phyloP scores from a whole-genome alignment of 129 eudicot genomes.

The Centrapalus pauciflorus region DNA sequence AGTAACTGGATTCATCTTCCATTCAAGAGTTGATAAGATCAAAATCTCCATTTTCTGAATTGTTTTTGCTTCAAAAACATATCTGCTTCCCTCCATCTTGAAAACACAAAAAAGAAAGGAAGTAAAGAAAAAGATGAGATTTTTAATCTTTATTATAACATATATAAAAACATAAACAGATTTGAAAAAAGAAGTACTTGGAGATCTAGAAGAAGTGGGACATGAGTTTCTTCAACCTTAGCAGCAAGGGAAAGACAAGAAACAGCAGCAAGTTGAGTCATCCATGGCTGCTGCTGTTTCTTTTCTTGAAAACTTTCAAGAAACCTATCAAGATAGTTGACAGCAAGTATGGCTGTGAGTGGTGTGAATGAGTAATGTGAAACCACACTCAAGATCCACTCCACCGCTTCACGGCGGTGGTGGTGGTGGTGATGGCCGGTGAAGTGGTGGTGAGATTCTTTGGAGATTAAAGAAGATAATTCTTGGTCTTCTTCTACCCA shows the following conservation, averaged over 20 bases:
- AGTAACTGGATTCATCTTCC: slow-evolving; percentile 91
- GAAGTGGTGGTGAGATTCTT: slow-evolving; percentile 37
- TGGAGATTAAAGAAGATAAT: slow-evolving; percentile 33
- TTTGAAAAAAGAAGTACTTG: slow-evolving; percentile 43
- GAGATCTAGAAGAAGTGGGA: slow-evolving; percentile 75
- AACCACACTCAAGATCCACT: slow-evolving; percentile 60
- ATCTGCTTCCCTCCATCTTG: slow-evolving; percentile 71
- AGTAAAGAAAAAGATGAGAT: background rate
- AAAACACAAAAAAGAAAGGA: background rate
- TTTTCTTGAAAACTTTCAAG: slow-evolving; percentile 30
- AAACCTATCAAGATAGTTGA: slow-evolving; percentile 69
- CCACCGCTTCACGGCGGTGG: slow-evolving; percentile 56
- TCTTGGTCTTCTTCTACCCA: slow-evolving; percentile 74
- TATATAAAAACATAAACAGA: background rate
- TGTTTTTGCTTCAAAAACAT: slow-evolving; percentile 68
- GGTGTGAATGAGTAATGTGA: slow-evolving; percentile 59
- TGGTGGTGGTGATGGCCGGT: slow-evolving; percentile 15
- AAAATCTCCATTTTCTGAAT: slow-evolving; percentile 85
- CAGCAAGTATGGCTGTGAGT: slow-evolving; percentile 72
- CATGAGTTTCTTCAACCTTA: slow-evolving; percentile 80
- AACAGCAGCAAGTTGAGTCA: slow-evolving; percentile 72
- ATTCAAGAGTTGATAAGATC: slow-evolving; percentile 60
- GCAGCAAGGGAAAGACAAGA: slow-evolving; percentile 84
- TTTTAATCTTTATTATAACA: too few species aligned
- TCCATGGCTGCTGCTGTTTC: slow-evolving; percentile 58